Evolutionary conservation across 768 basidiomycete genomes (phyloP), one percentile per base, ranked within the genome.

Genomic region (Hydnomerulius pinastri): DNA sequence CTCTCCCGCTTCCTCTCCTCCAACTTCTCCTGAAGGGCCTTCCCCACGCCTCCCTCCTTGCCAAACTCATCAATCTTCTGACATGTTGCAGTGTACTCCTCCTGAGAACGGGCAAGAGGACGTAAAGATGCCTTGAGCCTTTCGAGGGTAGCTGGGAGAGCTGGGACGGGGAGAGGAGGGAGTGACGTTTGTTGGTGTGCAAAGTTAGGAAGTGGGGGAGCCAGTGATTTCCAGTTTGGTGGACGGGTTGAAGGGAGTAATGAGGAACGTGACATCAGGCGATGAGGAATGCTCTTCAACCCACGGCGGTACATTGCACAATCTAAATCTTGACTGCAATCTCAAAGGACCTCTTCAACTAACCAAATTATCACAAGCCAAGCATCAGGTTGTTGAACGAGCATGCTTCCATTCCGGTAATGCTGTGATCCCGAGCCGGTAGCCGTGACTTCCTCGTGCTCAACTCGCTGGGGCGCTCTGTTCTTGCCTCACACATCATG

Each of bases 81-180:
- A 42, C 76, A 73, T 1, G 80, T 77, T 4, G 75, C 66, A 4
- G 72, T 67, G 38, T 82, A 83, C 64, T 92, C 87, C 1, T 73
- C 71, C 1, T 77, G 71, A 2, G 79, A 75, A 68, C 81, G 79
- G 5, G 92, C 86, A 40, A 95, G 81, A 0, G 93, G 91, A 46
- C 73, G 75, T 45, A 98, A 66, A 1, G 83, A 83, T 23, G 81
- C 75, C 64, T 86, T 87, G 59, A 97, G 77, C 44, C 81, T 79
- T 30, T 71, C 69, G 17, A 94, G 71, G 1, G 92, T 95, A 12
- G 77, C 72, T 2, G 69, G 53, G 7, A 97, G 80, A 21, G 78
- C 69, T 11, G 89, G 85, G 0, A 97, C 84, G 0, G 94, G 95
- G 7, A 98, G 80, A 39, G 73, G 75, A 0, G 85, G 86, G 4